These are phyloP conservation scores for Ammopiptanthus mongolicus DNA, from an alignment of 306 rosid species.

Conservation along the genomic window DNA sequence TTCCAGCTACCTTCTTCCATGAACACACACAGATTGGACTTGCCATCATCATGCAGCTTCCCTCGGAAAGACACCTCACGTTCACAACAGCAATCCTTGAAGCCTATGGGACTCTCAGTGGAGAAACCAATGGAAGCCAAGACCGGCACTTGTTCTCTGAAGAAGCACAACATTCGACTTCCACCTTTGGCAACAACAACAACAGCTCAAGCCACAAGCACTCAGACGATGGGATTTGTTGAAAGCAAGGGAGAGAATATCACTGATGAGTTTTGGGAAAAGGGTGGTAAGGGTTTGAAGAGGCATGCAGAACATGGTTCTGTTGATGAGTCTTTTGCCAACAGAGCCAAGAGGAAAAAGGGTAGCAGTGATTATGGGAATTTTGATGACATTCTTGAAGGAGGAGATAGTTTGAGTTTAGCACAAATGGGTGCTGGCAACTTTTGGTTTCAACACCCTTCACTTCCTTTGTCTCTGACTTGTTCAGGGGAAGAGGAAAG, in stretches of 20 bases:
- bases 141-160: constrained; percentile 52
- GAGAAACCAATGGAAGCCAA: constrained; percentile 58
- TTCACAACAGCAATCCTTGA: constrained; percentile 43
- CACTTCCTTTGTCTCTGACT: constrained; percentile 52
- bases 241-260: constrained; percentile 40
- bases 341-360: constrained; percentile 74
- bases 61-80: constrained; percentile 63
- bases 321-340: constrained; percentile 40
- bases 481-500: constrained; percentile 60
- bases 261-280: constrained; percentile 58
- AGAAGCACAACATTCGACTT: constrained; percentile 77
- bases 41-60: constrained; percentile 70
- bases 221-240: constrained; percentile 5
- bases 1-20: constrained; percentile 83
- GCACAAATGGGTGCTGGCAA: constrained; percentile 47
- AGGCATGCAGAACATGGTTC: constrained; percentile 56
- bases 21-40: constrained; percentile 97
- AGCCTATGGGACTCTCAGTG: constrained; percentile 63
- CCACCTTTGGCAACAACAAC: constrained; percentile 60
- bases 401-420: constrained; percentile 39
- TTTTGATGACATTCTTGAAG: constrained; percentile 23
- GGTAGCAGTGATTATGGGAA: constrained; percentile 31
- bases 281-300: constrained; percentile 63
- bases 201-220: background rate
- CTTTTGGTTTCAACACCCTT: constrained; percentile 61